These are phyloP conservation scores for Colletotrichum chrysophilum DNA, from an alignment of 2,329 filamentous ascomycete genomes.

Conservation along the genomic window DNA sequence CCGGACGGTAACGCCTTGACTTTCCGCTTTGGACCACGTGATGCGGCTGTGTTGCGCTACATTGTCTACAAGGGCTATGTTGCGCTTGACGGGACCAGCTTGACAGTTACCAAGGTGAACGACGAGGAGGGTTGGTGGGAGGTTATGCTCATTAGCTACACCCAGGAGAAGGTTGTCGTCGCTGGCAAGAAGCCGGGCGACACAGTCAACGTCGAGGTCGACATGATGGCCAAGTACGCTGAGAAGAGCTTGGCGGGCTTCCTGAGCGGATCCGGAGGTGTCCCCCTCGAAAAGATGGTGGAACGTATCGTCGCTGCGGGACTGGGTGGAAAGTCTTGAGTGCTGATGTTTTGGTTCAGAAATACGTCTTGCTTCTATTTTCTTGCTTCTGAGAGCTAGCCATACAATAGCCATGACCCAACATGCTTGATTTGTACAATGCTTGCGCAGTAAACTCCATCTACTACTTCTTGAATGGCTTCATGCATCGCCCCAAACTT, in stretches of 20 bases:
- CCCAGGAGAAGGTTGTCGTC: conserved; percentile 88
- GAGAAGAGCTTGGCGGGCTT: conserved; percentile 89
- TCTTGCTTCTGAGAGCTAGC: not conserved
- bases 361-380: not conserved
- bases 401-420: not conserved
- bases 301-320: conserved; percentile 76
- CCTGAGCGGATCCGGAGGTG: conserved; percentile 63
- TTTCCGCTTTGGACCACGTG: conserved; percentile 78
- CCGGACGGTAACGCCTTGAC: conserved; percentile 91
- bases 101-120: conserved; percentile 88
- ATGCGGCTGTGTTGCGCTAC: conserved; percentile 76
- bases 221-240: conserved; percentile 85
- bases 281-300: conserved; percentile 74
- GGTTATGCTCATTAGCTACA: conserved; percentile 97
- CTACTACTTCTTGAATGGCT: not conserved
- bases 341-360: not conserved
- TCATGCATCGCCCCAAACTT: conserved; percentile 69
- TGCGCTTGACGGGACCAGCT: conserved; percentile 89
- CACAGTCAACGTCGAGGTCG: conserved; percentile 89
- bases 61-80: conserved; percentile 97
- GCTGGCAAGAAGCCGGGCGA: conserved; percentile 81
- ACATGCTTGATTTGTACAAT: not conserved
- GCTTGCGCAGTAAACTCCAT: not conserved
- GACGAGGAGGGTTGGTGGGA: conserved; percentile 86
- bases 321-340: conserved; percentile 37